A percentile compares a stretch with the other conserved stretches of the same genome.
These are phyloP conservation scores for Sordariomycetes sp. DNA, from an alignment of 2,329 filamentous ascomycete genomes.

Conservation along the genomic window DNA sequence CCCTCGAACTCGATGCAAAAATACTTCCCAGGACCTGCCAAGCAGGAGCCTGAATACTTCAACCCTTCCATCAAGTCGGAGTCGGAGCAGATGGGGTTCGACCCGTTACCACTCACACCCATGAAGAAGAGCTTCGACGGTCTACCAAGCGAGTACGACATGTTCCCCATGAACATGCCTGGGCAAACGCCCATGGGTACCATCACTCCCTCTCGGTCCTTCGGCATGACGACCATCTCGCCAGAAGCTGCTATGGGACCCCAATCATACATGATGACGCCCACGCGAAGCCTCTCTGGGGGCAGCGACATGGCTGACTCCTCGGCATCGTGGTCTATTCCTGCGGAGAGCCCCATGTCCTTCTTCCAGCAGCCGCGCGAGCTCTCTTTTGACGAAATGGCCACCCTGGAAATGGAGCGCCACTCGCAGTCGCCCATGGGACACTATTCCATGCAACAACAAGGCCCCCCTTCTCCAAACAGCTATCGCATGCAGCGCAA, in stretches of 20 bases:
- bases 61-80: slow-evolving; percentile 16
- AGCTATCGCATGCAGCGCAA: slow-evolving; percentile 25
- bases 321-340: slow-evolving; percentile 27
- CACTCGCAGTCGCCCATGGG: slow-evolving; percentile 23
- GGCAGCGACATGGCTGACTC: slow-evolving; percentile 27
- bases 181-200: slow-evolving; percentile 23
- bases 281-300: slow-evolving; percentile 27
- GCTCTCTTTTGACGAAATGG: slow-evolving; percentile 19
- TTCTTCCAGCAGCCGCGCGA: slow-evolving; percentile 24
- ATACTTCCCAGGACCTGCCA: slow-evolving; percentile 16
- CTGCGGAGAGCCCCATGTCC: slow-evolving; percentile 29
- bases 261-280: slow-evolving; percentile 28
- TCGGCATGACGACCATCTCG: slow-evolving; percentile 24
- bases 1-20: slow-evolving; percentile 21
- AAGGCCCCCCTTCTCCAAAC: slow-evolving; percentile 16
- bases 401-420: slow-evolving; percentile 23
- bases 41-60: slow-evolving; percentile 23
- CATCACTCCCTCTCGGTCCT: slow-evolving; percentile 25
- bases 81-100: slow-evolving; percentile 23
- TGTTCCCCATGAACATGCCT: slow-evolving; percentile 25
- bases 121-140: slow-evolving; percentile 24
- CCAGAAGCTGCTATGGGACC: slow-evolving; percentile 21
- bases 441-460: slow-evolving; percentile 16
- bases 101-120: slow-evolving; percentile 22
- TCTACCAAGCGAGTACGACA: slow-evolving; percentile 26